These are phyloP conservation scores for Arctium lappa DNA, from an alignment of 129 eudicot genomes.

Conservation along the genomic window DNA sequence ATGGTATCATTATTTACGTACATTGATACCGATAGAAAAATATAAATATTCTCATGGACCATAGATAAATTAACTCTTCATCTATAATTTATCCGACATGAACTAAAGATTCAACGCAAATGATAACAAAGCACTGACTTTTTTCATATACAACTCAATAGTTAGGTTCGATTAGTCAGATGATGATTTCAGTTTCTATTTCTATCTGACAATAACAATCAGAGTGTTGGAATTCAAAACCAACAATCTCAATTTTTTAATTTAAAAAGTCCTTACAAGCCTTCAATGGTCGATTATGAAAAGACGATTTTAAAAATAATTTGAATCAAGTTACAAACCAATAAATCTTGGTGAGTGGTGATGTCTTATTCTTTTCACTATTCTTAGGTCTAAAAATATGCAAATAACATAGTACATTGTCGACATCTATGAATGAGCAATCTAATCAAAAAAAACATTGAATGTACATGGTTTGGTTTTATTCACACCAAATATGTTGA, in stretches of 20 bases:
- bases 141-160: neutral
- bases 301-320: neutral
- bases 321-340: neutral
- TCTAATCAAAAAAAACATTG: slow-evolving; percentile 33
- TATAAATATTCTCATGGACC: neutral
- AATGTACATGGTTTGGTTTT: slow-evolving; percentile 37
- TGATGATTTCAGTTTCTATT: neutral
- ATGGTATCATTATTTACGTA: neutral
- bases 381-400: slow-evolving; percentile 27
- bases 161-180: neutral
- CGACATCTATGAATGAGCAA: slow-evolving; percentile 34
- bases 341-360: slow-evolving; percentile 25
- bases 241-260: neutral
- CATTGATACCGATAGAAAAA: neutral
- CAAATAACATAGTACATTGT: slow-evolving; percentile 31
- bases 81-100: neutral
- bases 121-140: neutral
- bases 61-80: neutral
- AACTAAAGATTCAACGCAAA: neutral
- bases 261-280: neutral
- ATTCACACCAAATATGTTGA: slow-evolving; percentile 29
- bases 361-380: slow-evolving; percentile 27
- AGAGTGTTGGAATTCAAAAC: neutral
- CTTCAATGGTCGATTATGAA: neutral
- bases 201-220: neutral